Evolutionary conservation across 1,284 basidiomycete species (phyloP).

Genomic region (Bjerkandera adusta): DNA sequence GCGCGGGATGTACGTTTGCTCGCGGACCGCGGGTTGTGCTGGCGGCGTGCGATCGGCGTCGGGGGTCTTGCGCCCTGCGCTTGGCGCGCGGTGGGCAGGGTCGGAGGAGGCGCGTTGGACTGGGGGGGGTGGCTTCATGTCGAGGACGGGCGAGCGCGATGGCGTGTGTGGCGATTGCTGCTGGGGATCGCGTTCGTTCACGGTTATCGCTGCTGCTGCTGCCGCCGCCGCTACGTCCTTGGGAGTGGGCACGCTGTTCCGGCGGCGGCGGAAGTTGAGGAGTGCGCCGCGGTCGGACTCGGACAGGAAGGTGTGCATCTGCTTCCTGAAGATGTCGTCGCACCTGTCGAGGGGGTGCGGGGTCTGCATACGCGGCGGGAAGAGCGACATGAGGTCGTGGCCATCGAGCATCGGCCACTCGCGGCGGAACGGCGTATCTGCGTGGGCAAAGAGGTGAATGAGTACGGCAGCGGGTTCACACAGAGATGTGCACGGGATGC

Average conservation of each 20-base stretch:
- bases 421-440: not conserved
- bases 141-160: not conserved
- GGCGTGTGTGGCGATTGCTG: too few species aligned
- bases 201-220: too few species aligned
- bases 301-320: conserved; percentile 1
- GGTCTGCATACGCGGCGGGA: not conserved
- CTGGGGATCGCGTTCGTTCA: too few species aligned
- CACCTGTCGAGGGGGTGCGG: not conserved
- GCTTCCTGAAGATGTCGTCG: not conserved
- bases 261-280: not conserved
- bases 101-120: conserved; percentile 8
- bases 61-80: not conserved
- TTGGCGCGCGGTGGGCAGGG: too few species aligned
- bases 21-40: not conserved
- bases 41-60: not conserved
- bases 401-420: not conserved
- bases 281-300: not conserved
- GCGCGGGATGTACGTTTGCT: not conserved
- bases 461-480: not conserved
- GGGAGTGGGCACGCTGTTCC: not conserved
- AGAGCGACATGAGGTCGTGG: conserved; percentile 6
- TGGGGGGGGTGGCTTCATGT: conserved; percentile 3
- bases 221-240: not conserved
- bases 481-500: too few species aligned
- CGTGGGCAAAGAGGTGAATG: not conserved